phyloP scores from a whole-genome alignment of 768 basidiomycete species.

The Amyloporia xantha region DNA sequence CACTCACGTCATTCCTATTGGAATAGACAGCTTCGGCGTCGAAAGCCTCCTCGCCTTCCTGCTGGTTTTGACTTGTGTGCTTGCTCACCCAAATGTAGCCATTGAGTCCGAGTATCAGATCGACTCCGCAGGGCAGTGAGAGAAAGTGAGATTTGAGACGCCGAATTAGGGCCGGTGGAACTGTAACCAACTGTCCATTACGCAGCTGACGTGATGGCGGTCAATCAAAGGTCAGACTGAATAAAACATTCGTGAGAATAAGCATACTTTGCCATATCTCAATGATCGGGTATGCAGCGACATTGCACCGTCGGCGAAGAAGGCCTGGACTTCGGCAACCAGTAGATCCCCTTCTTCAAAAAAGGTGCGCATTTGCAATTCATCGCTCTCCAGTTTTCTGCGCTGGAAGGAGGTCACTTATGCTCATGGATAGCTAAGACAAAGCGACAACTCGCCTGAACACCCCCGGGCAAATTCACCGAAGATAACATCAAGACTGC shows the following conservation, averaged over 20 bases:
- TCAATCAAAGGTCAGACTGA: neutral
- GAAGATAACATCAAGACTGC: slow-evolving; percentile 95
- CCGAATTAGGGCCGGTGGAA: slow-evolving; percentile 82
- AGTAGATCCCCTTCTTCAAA: slow-evolving; percentile 97
- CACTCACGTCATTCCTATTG: slow-evolving; percentile 85
- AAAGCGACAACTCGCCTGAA: slow-evolving; percentile 55
- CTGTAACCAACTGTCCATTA: slow-evolving; percentile 83
- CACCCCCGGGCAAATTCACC: slow-evolving; percentile 94
- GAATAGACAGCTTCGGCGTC: slow-evolving; percentile 95
- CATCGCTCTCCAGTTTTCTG: slow-evolving; percentile 95
- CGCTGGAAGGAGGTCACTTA: slow-evolving; percentile 41
- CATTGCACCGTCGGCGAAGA: slow-evolving; percentile 93
- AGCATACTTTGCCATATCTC: slow-evolving; percentile 85
- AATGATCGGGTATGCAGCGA: slow-evolving; percentile 96
- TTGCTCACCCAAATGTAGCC: slow-evolving; percentile 97
- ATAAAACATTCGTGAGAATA: neutral
- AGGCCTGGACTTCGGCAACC: slow-evolving; percentile 96
- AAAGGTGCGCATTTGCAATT: slow-evolving; percentile 96
- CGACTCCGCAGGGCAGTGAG: slow-evolving; percentile 89
- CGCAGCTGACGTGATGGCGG: slow-evolving; percentile 52
- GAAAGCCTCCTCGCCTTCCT: slow-evolving; percentile 77
- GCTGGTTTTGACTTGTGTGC: slow-evolving; percentile 69
- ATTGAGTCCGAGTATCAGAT: slow-evolving; percentile 91
- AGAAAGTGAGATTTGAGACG: slow-evolving; percentile 95
- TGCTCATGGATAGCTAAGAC: slow-evolving; percentile 16